A percentile compares a stretch with the other conserved stretches of the same genome.
These are phyloP conservation scores for Zalaria sp. DNA, from an alignment of 2,329 filamentous ascomycete genomes.

Conservation along the genomic window DNA sequence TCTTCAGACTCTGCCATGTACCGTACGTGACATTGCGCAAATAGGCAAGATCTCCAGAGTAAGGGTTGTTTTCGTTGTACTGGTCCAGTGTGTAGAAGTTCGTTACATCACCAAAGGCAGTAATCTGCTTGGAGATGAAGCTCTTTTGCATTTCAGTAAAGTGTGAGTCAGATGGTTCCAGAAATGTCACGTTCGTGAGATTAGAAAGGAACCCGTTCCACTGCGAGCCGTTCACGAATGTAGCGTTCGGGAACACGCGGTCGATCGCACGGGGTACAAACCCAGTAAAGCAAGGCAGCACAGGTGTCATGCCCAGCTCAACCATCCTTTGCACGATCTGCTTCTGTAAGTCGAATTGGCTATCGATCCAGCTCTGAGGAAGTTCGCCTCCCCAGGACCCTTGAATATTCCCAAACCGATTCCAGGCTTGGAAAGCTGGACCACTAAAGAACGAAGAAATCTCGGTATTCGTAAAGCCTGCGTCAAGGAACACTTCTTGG, in stretches of 20 bases:
- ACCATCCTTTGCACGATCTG: constrained; percentile 36
- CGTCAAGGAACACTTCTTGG: constrained; percentile 31
- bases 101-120: constrained; percentile 34
- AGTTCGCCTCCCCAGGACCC: constrained; percentile 34
- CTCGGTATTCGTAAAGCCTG: constrained; percentile 30
- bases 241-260: constrained; percentile 28
- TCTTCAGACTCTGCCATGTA: constrained; percentile 34
- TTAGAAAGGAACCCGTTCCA: constrained; percentile 28
- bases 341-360: constrained; percentile 34
- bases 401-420: constrained; percentile 41
- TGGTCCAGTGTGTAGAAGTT: constrained; percentile 38
- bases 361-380: constrained; percentile 31
- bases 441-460: constrained; percentile 34
- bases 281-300: constrained; percentile 36
- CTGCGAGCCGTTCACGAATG: constrained; percentile 27
- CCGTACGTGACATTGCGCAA: constrained; percentile 27
- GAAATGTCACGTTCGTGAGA: constrained; percentile 34
- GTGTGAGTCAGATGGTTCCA: constrained; percentile 31
- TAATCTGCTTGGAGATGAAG: constrained; percentile 32
- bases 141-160: constrained; percentile 30
- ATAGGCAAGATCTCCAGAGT: constrained; percentile 30
- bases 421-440: constrained; percentile 39
- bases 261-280: constrained; percentile 32
- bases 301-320: constrained; percentile 38
- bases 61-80: constrained; percentile 38